Base-by-base conservation (phyloP, 2,329 filamentous ascomycete species). In the Ciborinia camelliae region DNA sequence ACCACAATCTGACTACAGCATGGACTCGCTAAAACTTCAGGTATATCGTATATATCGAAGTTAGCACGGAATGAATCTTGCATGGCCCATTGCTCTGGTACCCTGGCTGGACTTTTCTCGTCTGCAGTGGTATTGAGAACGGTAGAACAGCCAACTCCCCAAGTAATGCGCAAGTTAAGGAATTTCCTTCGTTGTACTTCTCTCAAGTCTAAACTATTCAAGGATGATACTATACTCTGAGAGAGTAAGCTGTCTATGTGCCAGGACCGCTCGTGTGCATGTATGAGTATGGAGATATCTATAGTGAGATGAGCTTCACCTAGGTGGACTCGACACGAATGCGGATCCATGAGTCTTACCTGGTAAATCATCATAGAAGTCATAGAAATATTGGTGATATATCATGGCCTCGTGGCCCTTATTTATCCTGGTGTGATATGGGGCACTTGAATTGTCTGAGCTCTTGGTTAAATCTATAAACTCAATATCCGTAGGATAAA, bases 1-100 rank as follows among this genome's bases (percentile, higher is more conserved):
- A 88, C 82, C 1, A 82, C 86, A 68, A 89, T 88, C 73, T 89
- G 86, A 45, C 86, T 84, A 73, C 86, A 89, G 74, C 86, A 89
- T 14, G 84, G 80, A 1, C 82, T 81, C 6, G 80, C 84, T 9
- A 87, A 79, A 32, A 79, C 71, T 2, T 78, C 73, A 0, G 84
- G 83, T 8, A 84, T 64, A n/a, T 69, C 64, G 61, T 70, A 70
- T 62, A 68, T 45, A 43, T 70, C 68, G 55, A 71, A 70, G 37
- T 69, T 68, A 2, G 68, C 66, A 3, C 67, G 67, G 52, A 71
- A 71, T 2, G 68, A 32, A 23, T 52, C 28, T 15, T 52, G 50
- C 50, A 52, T 52, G 20, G 5, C 28, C 14, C 50, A 28, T 20
- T 52, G 30, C 30, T 52, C 50, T 52, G 28, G 50, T 30, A 52